phyloP scores from a whole-genome alignment of 768 basidiomycete species.

The Rubroboletus pulcherrimus region DNA sequence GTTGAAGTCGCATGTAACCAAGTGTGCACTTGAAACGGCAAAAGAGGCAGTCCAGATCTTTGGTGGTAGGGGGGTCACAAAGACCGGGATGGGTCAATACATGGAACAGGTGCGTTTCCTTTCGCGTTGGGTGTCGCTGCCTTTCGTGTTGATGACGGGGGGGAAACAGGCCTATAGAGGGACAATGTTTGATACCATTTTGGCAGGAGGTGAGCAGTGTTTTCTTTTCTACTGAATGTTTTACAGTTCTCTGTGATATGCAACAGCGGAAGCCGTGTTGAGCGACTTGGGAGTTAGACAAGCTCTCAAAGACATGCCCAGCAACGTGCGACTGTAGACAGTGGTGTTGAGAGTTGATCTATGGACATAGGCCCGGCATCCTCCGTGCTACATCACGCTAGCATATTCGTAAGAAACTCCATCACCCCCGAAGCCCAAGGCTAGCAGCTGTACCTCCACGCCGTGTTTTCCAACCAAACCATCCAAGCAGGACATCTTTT shows the following conservation, averaged over 20 bases:
- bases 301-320: slow-evolving; percentile 54
- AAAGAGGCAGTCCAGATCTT: not conserved
- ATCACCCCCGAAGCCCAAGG: slow-evolving; percentile 27
- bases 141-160: not conserved
- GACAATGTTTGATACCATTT: slow-evolving; percentile 24
- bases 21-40: slow-evolving; percentile 19
- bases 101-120: slow-evolving; percentile 63
- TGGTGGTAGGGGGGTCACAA: slow-evolving; percentile 83
- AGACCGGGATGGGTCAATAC: slow-evolving; percentile 73
- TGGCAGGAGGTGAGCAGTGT: slow-evolving; percentile 19
- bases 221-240: not conserved
- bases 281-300: slow-evolving; percentile 59
- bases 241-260: not conserved
- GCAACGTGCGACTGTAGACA: slow-evolving; percentile 41
- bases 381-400: not conserved
- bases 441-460: slow-evolving; percentile 22
- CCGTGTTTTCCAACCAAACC: slow-evolving; percentile 42
- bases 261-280: slow-evolving; percentile 52
- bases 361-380: not conserved
- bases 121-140: slow-evolving; percentile 14
- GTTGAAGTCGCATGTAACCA: slow-evolving; percentile 56
- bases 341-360: not conserved
- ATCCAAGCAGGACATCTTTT: slow-evolving; percentile 62
- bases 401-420: not conserved
- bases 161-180: slow-evolving; percentile 17